These are phyloP conservation scores for Fagopyrum tataricum DNA, from an alignment of 148 eudicot species.

Conservation along the genomic window DNA sequence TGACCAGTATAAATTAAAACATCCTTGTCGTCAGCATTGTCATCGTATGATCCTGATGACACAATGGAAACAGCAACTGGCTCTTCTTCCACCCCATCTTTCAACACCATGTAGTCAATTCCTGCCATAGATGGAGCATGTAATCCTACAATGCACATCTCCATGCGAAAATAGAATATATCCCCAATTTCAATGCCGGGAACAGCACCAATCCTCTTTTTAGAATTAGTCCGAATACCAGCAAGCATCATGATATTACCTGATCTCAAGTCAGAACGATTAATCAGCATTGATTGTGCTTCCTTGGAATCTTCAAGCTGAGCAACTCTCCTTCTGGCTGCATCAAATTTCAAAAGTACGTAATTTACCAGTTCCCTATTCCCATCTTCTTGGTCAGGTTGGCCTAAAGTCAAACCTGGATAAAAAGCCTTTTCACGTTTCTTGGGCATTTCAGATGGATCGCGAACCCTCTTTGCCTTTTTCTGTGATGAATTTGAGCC, in stretches of 20 bases:
- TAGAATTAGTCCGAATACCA: constrained; percentile 61
- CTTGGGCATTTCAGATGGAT: constrained; percentile 15
- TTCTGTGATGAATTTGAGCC: constrained; percentile 22
- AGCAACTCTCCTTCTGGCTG: constrained; percentile 54
- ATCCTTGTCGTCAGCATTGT: constrained; percentile 63
- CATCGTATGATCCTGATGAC: constrained; percentile 86
- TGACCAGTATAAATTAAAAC: constrained; percentile 78
- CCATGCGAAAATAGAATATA: constrained; percentile 87
- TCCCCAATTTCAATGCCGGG: constrained; percentile 91
- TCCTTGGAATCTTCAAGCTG: constrained; percentile 70
- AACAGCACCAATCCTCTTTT: constrained; percentile 63
- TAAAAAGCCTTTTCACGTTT: constrained; percentile 29
- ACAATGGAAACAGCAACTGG: constrained; percentile 84
- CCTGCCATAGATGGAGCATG: constrained; percentile 97
- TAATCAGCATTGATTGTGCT: constrained; percentile 30
- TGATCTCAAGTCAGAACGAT: constrained; percentile 60
- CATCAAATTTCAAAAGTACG: constrained; percentile 47
- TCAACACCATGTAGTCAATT: constrained; percentile 67
- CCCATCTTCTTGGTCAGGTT: constrained; percentile 41
- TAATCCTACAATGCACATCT: constrained; percentile 72
- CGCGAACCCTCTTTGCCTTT: constrained; percentile 24
- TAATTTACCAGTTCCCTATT: constrained; percentile 41
- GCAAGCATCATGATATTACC: constrained; percentile 50
- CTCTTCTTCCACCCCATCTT: constrained; percentile 48
- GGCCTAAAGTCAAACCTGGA: constrained; percentile 26